Evolutionary conservation across 2,329 filamentous ascomycete genomes (phyloP), one percentile per base, ranked within the genome.

Genomic region (Trichoderma oligosporum): DNA sequence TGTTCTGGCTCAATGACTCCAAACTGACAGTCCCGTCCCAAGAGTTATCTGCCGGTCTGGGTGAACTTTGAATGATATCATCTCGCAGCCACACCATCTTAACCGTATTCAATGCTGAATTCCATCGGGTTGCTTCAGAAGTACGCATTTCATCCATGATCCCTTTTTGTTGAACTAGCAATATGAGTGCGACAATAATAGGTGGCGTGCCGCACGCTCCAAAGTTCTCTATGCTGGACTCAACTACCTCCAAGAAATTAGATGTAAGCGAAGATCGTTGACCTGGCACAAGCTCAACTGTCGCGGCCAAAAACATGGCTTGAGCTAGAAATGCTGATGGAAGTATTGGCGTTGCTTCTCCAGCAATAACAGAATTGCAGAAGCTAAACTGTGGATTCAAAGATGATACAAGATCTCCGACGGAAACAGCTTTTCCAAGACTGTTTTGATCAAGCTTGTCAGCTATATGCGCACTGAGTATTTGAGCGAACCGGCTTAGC

Each of bases 341-440:
- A 16, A 38, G 5, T 20, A 46, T 46, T 29, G 52, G 52, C 3
- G 41, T 46, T 22, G 52, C 39, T 5, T 45, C 52, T 45, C 39
- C 52, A 3, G 52, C 41, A 5, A 55, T 55, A 16, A 55, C 52
- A 16, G 52, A 55, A 35, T 55, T 55, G 42, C 52, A 55, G 18
- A 55, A 55, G 41, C 52, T 38, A 33, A 55, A 55, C 8, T 55
- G 52, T 12, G 52, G 42, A 55, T 46, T 20, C 31, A 55, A 31
- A 2, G 52, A 45, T 5, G 52, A 46, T 4, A 55, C 52, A 14
- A 55, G 52, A 9, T 55, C 52, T 16, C 52, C 52, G 16, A 55
- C 52, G n/a, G 52, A 16, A 29, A 38, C 42, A 29, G 31, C 41
- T n/a, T 38, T 46, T 20, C 14, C 31, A 38, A 31, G 35, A n/a